Base-by-base conservation (phyloP, 768 basidiomycete genomes). In the Pholiota microspora region DNA sequence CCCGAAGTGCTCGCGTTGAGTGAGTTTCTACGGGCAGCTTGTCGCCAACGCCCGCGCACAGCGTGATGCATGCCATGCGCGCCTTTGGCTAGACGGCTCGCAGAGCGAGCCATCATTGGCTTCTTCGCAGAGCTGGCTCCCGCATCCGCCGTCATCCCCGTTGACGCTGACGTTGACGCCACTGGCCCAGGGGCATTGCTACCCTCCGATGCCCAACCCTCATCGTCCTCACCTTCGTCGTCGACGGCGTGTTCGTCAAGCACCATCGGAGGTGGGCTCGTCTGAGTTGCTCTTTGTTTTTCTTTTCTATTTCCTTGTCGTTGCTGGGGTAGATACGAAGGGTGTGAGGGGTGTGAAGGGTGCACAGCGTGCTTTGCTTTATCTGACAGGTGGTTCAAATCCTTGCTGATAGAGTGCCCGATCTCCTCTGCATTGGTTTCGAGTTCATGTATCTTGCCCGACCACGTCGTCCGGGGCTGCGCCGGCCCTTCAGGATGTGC, bases 141-240 rank as follows among this genome's bases (percentile, higher is more conserved):
- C 2, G 36, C 29, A 6, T 12, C 29, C 12, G 29, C 23, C 15
- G 15, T 35, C 38, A 3, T 18, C 2, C 25, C 16, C 6, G 49
- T 18, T n/a, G 29, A 12, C 29, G 36, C 49, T 10, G 54, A 13
- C 31, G 49, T 18, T 16, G 31, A 35, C 12, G 34, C 27, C 8
- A 36, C 25, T 2, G 34, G 28, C 28, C 32, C 47, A n/a, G n/a
- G n/a, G n/a, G n/a, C n/a, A 0, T 45, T 31, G 32, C 46, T 58
- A 21, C 64, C 70, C 45, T 89, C 88, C 5, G 85, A 88, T 15
- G 77, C 76, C 86, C 85, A 88, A 1, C 76, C 83, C 55, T 81
- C 86, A 0, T 86, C 84, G 15, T 82, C 82, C 4, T 77, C 81
- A 3, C 78, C 75, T 6, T 60, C 48, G 24, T 59, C 49, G 23